phyloP scores from a whole-genome alignment of 305 asterid species.

The Andrographis paniculata region DNA sequence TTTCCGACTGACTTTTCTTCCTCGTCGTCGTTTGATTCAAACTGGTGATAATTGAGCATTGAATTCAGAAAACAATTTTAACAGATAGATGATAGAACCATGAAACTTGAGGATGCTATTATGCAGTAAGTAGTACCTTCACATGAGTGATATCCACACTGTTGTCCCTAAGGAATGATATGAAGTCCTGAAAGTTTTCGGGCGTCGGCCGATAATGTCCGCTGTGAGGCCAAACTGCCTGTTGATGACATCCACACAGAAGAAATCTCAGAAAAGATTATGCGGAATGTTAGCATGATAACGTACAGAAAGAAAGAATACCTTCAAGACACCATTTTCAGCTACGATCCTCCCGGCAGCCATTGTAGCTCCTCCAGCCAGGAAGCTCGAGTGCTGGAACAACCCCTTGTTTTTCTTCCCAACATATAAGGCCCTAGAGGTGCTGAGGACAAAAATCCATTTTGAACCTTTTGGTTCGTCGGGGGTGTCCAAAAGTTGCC shows the following conservation, averaged over 20 bases:
- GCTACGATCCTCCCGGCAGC: conserved; percentile 94
- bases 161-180: conserved; percentile 63
- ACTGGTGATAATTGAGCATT: conserved; percentile 44
- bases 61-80: too few species aligned
- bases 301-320: conserved; percentile 13
- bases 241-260: neutral
- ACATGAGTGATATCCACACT: conserved; percentile 62
- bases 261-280: too few species aligned
- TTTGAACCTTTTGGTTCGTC: conserved; percentile 61
- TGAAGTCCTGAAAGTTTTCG: conserved; percentile 72
- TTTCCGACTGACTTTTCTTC: conserved; percentile 34
- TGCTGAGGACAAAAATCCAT: conserved; percentile 96
- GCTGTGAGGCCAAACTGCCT: conserved; percentile 75
- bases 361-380: conserved; percentile 93
- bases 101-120: neutral
- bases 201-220: conserved; percentile 93
- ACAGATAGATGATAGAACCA: too few species aligned
- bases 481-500: conserved; percentile 54
- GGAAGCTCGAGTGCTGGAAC: conserved; percentile 94
- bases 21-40: conserved; percentile 55
- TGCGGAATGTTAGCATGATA: neutral
- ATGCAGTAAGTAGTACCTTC: conserved; percentile 47
- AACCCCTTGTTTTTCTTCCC: conserved; percentile 83
- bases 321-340: conserved; percentile 74
- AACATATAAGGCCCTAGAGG: conserved; percentile 63